Base-by-base conservation (phyloP, 176 grass and related monocot genomes). In the Melocanna baccifera region DNA sequence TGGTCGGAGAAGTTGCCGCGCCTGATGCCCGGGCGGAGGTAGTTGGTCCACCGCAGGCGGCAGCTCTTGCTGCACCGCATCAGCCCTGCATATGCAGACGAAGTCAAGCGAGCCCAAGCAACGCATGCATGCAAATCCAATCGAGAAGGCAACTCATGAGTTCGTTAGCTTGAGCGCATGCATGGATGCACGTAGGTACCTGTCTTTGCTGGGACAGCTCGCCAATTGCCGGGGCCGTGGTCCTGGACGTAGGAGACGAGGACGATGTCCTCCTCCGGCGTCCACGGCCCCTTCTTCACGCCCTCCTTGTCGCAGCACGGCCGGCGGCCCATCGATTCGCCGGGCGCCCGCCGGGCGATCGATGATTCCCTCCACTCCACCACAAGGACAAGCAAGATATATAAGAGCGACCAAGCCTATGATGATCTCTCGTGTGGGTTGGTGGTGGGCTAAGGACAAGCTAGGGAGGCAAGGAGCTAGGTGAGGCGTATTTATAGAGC, bases 281-380 rank as follows among this genome's bases (percentile, higher is more conserved):
- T 93, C 93, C 93, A 96, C 37, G 93, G 93, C 6, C 93, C 93
- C 83, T 96, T 96, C 93, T 93, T 96, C 80, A 93, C 88, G 16
- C 86, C 86, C 12, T 83, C 91, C 85, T 87, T 89, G 58, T 85
- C 77, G 61, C 86, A 93, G 71, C 93, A 96, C 64, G 93, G 88
- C 71, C 84, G 84, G 19, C 91, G 90, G 36, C 89, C 88, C 93
- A 95, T 95, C 13, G 47, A 41, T 8, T 39, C 37, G 37, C 46
- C 46, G 46, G 47, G 14, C 28, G 62, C 7, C 6, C 37, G 37
- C 46, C 46, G 46, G 47, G 14, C 28, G 62, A 5, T 3, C 10
- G n/a, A 62, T 3, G 28, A 64, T 30, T 6, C 26, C 7, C 57
- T 56, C 52, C 52, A 18, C 57, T 26, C 57, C 57, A 13, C 58